Evolutionary conservation across 2,329 filamentous ascomycete genomes (phyloP).

Genomic region (Xylaria sp.): DNA sequence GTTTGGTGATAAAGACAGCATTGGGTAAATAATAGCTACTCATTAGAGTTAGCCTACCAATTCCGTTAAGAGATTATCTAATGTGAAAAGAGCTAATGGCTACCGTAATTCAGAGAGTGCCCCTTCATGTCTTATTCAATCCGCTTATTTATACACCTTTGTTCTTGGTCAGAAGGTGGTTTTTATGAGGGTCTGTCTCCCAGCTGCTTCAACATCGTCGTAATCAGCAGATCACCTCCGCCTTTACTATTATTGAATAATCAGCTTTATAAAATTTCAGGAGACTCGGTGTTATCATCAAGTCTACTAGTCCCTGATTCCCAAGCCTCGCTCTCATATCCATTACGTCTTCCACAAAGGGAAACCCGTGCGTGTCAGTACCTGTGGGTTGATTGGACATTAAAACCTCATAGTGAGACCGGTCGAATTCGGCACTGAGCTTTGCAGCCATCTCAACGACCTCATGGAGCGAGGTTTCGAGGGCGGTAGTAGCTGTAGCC

Average conservation of each 20-base stretch:
- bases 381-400: slow-evolving; percentile 47
- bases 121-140: slow-evolving; percentile 5
- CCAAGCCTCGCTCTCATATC: slow-evolving; percentile 41
- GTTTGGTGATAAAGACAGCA: neutral
- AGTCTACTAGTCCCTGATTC: slow-evolving; percentile 41
- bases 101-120: neutral
- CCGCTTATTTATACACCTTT: neutral
- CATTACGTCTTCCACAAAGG: slow-evolving; percentile 41
- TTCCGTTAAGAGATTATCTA: neutral
- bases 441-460: slow-evolving; percentile 43
- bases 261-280: slow-evolving; percentile 42
- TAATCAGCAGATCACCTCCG: slow-evolving; percentile 47
- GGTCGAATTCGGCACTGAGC: slow-evolving; percentile 40
- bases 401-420: slow-evolving; percentile 40
- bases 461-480: slow-evolving; percentile 35
- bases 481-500: slow-evolving; percentile 21
- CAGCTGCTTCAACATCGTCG: neutral
- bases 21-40: neutral
- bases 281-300: slow-evolving; percentile 48
- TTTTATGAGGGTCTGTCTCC: neutral
- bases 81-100: neutral
- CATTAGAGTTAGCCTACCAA: neutral
- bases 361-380: slow-evolving; percentile 43
- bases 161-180: neutral
- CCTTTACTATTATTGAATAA: slow-evolving; percentile 46